Base-by-base conservation (phyloP, 768 basidiomycete species). In the Pulveroboletus ravenelii region DNA sequence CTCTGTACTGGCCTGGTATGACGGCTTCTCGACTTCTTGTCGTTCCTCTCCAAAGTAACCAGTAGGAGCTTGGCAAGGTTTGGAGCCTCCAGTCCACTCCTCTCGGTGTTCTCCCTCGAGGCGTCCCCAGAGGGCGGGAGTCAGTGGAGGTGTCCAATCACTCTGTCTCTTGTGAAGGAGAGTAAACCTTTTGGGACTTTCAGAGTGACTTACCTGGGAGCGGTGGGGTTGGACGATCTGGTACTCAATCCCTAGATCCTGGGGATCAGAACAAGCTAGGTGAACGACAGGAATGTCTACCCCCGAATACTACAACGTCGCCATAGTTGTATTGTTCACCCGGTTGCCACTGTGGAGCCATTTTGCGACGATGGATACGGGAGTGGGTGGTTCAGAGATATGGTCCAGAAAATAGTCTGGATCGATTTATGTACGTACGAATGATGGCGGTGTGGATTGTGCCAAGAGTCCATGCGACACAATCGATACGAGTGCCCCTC, bases 161-260 rank as follows among this genome's bases (percentile, higher is more conserved):
- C 72, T 54, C 85, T 89, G 58, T 39, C 6, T 20, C 37, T 10
- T 10, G 41, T 61, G 17, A 57, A 47, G 29, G 36, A 57, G 49
- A 34, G 39, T 6, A 30, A 43, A 23, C 32, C 20, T 15, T 9
- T 17, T 4, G 10, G 31, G 20, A n/a, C 23, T 8, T 37, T 15
- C n/a, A 17, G 25, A 8, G n/a, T 23, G 25, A 53, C 62, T 48
- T 54, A 80, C 85, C 76, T 87, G 83, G 29, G 87, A 86, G 47
- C 62, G 68, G 69, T 89, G 87, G 9, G 84, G 71, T 60, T 87
- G 85, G 55, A 88, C 79, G 67, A 84, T 84, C 67, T 80, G 82
- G 73, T 87, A 89, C 37, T 65, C 68, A 54, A 67, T 62, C 36
- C 79, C 85, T 54, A 45, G 47, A 59, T 47, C 46, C 9, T 12